Conservation (phyloP, 139 green algal species). For the Yamagishiella unicocca region DNA sequence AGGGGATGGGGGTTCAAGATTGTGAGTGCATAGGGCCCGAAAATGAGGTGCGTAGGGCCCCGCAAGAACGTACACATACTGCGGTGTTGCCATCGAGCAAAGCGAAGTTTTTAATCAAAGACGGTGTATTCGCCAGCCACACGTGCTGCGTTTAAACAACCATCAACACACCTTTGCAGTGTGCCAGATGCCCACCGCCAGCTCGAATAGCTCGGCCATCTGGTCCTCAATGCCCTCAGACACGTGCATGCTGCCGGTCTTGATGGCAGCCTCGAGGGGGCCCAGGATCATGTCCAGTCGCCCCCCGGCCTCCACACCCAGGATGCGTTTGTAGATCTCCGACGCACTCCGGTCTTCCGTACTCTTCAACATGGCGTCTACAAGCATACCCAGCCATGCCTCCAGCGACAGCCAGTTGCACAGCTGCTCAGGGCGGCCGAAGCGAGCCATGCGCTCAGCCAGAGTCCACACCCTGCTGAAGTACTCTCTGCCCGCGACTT, state of each 20-base stretch:
- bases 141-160: too few species aligned
- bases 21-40: too few species aligned
- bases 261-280: neutral
- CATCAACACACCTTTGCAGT: too few species aligned
- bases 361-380: conserved; percentile 35
- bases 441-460: conserved; percentile 40
- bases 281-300: conserved; percentile 1
- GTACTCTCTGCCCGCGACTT: conserved; percentile 34
- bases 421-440: conserved; percentile 12
- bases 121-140: too few species aligned
- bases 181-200: neutral
- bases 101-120: too few species aligned
- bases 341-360: neutral
- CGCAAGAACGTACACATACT: too few species aligned
- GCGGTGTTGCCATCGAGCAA: too few species aligned
- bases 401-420: conserved; percentile 30
- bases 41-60: too few species aligned
- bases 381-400: conserved; percentile 32
- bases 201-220: conserved; percentile 20
- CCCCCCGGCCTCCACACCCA: neutral
- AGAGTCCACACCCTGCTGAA: conserved; percentile 39
- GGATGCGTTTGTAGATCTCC: conserved; percentile 20
- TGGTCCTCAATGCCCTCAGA: neutral
- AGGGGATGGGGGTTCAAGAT: too few species aligned
- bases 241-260: conserved; percentile 16